phyloP scores from a whole-genome alignment of 192 early-diverging fungal species.

The Globomyces pollinis-pini region DNA sequence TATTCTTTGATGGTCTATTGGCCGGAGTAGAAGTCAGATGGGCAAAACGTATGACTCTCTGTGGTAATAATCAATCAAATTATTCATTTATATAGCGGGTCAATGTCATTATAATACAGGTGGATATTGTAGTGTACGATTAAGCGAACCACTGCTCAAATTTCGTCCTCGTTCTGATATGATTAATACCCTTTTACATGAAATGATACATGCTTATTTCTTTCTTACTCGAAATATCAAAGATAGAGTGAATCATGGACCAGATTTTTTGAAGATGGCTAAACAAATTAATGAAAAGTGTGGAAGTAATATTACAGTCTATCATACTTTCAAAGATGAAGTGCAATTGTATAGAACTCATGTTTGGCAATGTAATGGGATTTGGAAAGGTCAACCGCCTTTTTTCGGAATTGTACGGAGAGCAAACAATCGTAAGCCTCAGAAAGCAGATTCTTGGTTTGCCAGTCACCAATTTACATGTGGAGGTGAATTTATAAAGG shows the following conservation, averaged over 20 bases:
- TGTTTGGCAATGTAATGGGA: constrained; percentile 58
- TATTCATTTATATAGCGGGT: too few species aligned
- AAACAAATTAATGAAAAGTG: constrained; percentile 42
- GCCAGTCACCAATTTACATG: constrained; percentile 48
- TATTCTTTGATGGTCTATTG: constrained; percentile 47
- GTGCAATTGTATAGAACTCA: constrained; percentile 58
- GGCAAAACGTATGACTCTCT: constrained; percentile 47
- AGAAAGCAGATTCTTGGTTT: constrained; percentile 61
- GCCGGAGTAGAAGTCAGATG: constrained; percentile 49
- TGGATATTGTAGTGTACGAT: constrained; percentile 42
- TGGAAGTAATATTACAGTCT: constrained; percentile 53
- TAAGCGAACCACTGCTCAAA: constrained; percentile 60
- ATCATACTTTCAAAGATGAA: constrained; percentile 62
- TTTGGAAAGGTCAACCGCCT: constrained; percentile 44
- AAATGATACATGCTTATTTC: constrained; percentile 65
- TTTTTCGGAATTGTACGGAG: constrained; percentile 53
- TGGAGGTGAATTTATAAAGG: constrained; percentile 60
- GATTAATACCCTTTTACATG: constrained; percentile 59
- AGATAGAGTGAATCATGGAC: constrained; percentile 57
- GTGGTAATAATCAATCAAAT: too few species aligned
- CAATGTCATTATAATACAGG: constrained; percentile 40
- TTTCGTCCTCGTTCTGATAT: constrained; percentile 51
- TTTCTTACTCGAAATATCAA: constrained; percentile 49
- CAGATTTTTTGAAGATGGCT: constrained; percentile 45
- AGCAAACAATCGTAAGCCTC: constrained; percentile 61